phyloP scores from a whole-genome alignment of 306 rosid genomes.

The Canavalia gladiata region DNA sequence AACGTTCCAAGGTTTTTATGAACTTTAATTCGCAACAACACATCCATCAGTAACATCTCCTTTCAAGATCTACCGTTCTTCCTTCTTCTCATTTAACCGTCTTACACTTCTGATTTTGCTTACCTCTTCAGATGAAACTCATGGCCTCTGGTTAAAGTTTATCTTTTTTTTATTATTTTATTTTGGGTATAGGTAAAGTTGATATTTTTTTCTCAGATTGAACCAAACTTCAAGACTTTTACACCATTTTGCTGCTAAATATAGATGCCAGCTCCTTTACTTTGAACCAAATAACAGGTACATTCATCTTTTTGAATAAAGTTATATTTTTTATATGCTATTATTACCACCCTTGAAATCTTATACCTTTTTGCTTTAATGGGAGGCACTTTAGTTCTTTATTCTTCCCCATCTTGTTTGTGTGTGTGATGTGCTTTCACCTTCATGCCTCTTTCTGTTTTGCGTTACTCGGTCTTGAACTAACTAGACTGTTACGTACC shows the following conservation, averaged over 20 bases:
- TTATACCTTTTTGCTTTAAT: conserved; percentile 29
- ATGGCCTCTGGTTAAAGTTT: background rate
- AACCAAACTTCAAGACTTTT: background rate
- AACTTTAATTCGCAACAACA: background rate
- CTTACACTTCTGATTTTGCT: background rate
- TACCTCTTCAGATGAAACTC: background rate
- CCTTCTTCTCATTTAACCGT: background rate
- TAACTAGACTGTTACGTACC: conserved; percentile 5
- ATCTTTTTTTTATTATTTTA: background rate
- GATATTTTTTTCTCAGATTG: conserved; percentile 3
- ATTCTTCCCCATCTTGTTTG: conserved; percentile 34
- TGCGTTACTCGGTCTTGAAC: background rate
- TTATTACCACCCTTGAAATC: conserved; percentile 1
- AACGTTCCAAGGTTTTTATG: background rate
- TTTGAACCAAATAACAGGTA: background rate
- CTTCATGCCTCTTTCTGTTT: conserved; percentile 24
- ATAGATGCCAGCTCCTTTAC: background rate
- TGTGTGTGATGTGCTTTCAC: conserved; percentile 35
- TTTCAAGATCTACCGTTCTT: conserved; percentile 13
- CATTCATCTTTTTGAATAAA: background rate
- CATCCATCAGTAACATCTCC: background rate
- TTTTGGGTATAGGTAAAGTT: conserved; percentile 22
- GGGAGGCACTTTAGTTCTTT: conserved; percentile 25
- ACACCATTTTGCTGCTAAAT: conserved; percentile 20
- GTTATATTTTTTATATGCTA: conserved; percentile 6